These are phyloP conservation scores for Talaromyces borbonicus DNA, from an alignment of 495 filamentous ascomycete genomes.

Conservation along the genomic window DNA sequence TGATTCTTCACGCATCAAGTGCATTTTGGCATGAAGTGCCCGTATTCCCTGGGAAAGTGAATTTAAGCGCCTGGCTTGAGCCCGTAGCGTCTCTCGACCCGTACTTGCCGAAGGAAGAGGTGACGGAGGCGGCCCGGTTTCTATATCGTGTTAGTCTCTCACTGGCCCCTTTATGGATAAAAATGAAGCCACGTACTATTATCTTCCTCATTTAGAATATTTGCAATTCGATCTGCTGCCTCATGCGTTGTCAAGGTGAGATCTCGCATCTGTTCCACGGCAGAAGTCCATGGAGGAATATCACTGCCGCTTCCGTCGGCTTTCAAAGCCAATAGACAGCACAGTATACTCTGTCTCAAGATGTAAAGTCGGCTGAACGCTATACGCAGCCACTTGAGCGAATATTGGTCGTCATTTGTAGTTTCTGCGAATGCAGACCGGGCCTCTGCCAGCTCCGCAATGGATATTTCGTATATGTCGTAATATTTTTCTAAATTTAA, in stretches of 20 bases:
- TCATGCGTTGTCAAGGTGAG: slow-evolving; percentile 46
- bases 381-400: slow-evolving; percentile 68
- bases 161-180: not conserved
- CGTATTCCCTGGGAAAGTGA: slow-evolving; percentile 84
- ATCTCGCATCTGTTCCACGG: slow-evolving; percentile 62
- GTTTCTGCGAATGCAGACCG: slow-evolving; percentile 48
- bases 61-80: slow-evolving; percentile 76
- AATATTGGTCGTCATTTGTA: slow-evolving; percentile 64
- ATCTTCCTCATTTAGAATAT: slow-evolving; percentile 74
- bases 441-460: slow-evolving; percentile 63
- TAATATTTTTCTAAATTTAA: slow-evolving; percentile 80
- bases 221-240: slow-evolving; percentile 48
- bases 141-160: slow-evolving; percentile 19
- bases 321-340: slow-evolving; percentile 76
- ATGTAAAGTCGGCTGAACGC: slow-evolving; percentile 70
- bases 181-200: slow-evolving; percentile 42
- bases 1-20: slow-evolving; percentile 83
- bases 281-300: slow-evolving; percentile 67
- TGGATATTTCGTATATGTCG: slow-evolving; percentile 83
- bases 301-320: slow-evolving; percentile 77
- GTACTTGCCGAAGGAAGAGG: slow-evolving; percentile 56
- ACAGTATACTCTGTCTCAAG: slow-evolving; percentile 72
- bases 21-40: slow-evolving; percentile 89
- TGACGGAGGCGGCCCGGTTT: slow-evolving; percentile 47
- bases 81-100: slow-evolving; percentile 62